These are phyloP conservation scores for Neonectria punicea DNA, from an alignment of 2,329 filamentous ascomycete species.

Conservation along the genomic window DNA sequence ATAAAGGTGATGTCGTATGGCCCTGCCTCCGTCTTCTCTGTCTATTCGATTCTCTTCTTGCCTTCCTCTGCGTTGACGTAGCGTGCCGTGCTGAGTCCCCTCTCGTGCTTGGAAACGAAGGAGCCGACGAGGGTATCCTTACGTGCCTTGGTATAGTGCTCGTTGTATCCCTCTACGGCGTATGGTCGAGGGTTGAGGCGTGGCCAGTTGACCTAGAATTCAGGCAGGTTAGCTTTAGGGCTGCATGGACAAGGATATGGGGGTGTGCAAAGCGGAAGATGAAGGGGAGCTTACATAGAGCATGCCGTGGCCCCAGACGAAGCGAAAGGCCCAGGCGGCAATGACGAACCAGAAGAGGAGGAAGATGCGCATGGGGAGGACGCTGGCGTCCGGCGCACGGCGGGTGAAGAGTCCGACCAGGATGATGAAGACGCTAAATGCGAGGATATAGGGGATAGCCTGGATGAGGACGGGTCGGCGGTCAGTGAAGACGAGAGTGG, in stretches of 20 bases:
- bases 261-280: background rate
- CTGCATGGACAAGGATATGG: background rate
- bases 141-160: slow-evolving; percentile 83
- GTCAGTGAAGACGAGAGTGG: slow-evolving; percentile 82
- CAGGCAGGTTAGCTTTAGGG: slow-evolving; percentile 22
- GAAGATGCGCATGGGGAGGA: slow-evolving; percentile 86
- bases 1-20: slow-evolving; percentile 11
- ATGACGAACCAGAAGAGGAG: slow-evolving; percentile 80
- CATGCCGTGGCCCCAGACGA: slow-evolving; percentile 87
- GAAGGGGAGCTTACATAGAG: slow-evolving; percentile 79
- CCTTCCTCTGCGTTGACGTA: slow-evolving; percentile 92
- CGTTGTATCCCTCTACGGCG: slow-evolving; percentile 87
- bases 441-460: slow-evolving; percentile 90
- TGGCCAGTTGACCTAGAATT: slow-evolving; percentile 90
- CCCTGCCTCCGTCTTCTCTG: slow-evolving; percentile 9
- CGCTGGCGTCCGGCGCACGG: slow-evolving; percentile 75
- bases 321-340: slow-evolving; percentile 76
- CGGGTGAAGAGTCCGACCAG: slow-evolving; percentile 79
- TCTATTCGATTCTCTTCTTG: slow-evolving; percentile 95
- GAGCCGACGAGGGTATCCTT: slow-evolving; percentile 85
- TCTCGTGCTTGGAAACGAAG: slow-evolving; percentile 76
- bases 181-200: slow-evolving; percentile 91
- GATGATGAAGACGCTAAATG: slow-evolving; percentile 86
- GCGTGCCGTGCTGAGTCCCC: slow-evolving; percentile 83
- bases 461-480: slow-evolving; percentile 88